A percentile compares a stretch with the other conserved stretches of the same genome.
phyloP scores from a whole-genome alignment of 2,329 filamentous ascomycete genomes.

The Apiospora kogelbergensis region DNA sequence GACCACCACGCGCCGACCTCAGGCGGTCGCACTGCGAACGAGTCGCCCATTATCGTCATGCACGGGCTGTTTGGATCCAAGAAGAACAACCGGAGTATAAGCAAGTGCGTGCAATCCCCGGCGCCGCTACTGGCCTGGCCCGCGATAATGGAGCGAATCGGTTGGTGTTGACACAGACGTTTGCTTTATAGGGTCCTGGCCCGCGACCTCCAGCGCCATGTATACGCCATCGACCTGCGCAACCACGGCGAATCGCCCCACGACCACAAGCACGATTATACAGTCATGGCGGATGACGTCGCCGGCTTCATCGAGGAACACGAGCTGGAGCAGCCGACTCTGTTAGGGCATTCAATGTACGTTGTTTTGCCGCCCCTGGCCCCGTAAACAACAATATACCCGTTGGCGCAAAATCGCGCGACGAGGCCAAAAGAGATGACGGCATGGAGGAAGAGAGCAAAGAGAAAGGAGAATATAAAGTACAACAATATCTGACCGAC shows the following conservation, averaged over 20 bases:
- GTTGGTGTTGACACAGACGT: background rate
- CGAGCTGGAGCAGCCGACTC: conserved; percentile 64
- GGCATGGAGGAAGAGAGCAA: background rate
- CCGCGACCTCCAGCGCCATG: conserved; percentile 73
- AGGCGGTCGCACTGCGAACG: conserved; percentile 36
- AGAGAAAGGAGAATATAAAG: background rate
- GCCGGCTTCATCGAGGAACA: conserved; percentile 74
- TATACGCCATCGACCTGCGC: conserved; percentile 88
- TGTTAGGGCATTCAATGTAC: conserved; percentile 96
- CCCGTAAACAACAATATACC: too few relatives aligned
- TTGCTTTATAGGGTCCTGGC: conserved; percentile 65
- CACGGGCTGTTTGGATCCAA: conserved; percentile 95
- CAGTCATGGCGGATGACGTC: conserved; percentile 79
- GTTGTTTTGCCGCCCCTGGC: background rate
- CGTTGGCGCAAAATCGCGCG: background rate
- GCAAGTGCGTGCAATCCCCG: conserved; percentile 68
- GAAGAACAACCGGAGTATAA: conserved; percentile 91
- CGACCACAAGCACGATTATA: conserved; percentile 73
- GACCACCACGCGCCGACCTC: conserved; percentile 64
- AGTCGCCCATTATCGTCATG: conserved; percentile 75
- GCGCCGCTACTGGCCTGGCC: background rate
- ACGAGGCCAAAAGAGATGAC: too few relatives aligned
- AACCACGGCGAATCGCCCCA: conserved; percentile 94
- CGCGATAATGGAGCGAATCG: background rate
- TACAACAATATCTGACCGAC: background rate